Conservation (phyloP, 1,139 yeast species). For the Candida buenavistaensis region DNA sequence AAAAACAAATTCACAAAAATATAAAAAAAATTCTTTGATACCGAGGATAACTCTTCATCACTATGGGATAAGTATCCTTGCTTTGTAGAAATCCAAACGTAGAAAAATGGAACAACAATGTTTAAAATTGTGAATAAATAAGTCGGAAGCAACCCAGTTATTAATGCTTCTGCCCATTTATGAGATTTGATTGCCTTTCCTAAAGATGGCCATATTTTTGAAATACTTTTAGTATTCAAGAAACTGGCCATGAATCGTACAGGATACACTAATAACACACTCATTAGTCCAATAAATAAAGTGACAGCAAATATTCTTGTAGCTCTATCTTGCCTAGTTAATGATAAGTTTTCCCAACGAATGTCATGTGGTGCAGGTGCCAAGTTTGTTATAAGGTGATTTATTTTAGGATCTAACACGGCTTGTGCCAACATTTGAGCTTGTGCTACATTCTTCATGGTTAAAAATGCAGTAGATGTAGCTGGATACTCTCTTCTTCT, state of each 20-base stretch:
- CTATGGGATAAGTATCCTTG: constrained; percentile 82
- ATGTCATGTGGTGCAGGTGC: constrained; percentile 92
- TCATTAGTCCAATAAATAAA: constrained; percentile 58
- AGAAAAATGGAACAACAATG: constrained; percentile 71
- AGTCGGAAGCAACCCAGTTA: constrained; percentile 79
- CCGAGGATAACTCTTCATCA: constrained; percentile 76
- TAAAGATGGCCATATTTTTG: constrained; percentile 69
- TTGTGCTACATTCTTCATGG: constrained; percentile 81
- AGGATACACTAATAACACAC: constrained; percentile 71
- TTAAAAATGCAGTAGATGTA: constrained; percentile 66
- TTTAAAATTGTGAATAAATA: constrained; percentile 74
- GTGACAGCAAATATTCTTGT: constrained; percentile 64
- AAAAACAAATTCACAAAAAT: constrained; percentile 82
- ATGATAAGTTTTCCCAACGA: constrained; percentile 72
- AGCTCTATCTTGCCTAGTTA: constrained; percentile 58
- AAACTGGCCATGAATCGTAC: constrained; percentile 73
- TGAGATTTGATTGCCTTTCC: constrained; percentile 62
- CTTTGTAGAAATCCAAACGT: constrained; percentile 61
- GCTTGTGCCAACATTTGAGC: constrained; percentile 94
- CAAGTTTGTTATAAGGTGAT: constrained; percentile 66
- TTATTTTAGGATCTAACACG: constrained; percentile 75
- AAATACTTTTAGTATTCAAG: constrained; percentile 65
- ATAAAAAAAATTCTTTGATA: constrained; percentile 80
- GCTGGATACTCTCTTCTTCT: constrained; percentile 66
- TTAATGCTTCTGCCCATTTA: constrained; percentile 58